These are phyloP conservation scores for Mallotus japonicus DNA, from an alignment of 441 rosid species.

Conservation along the genomic window DNA sequence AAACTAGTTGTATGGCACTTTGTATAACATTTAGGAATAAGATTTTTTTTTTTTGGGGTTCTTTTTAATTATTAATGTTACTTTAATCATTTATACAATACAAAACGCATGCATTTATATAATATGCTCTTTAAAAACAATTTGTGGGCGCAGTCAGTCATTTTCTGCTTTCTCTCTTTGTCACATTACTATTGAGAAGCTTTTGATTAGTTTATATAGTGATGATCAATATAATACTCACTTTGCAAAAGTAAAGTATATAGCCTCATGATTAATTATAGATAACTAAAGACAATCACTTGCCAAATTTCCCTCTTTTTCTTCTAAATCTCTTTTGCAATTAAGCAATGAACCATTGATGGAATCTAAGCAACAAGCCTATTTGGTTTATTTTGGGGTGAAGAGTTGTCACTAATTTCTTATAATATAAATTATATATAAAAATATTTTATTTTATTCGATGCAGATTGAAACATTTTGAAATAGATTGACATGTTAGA, in stretches of 20 bases:
- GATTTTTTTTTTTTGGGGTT: neutral
- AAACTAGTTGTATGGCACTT: slow-evolving; percentile 37
- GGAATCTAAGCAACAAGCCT: slow-evolving; percentile 25
- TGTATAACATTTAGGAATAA: slow-evolving; percentile 18
- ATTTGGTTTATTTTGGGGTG: neutral
- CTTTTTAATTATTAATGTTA: too few species aligned
- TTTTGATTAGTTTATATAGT: slow-evolving; percentile 19
- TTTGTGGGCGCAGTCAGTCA: slow-evolving; percentile 23
- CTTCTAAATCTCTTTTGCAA: slow-evolving; percentile 8
- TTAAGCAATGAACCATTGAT: slow-evolving; percentile 12
- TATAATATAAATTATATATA: too few species aligned
- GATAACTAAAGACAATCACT: neutral
- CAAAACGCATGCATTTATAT: slow-evolving; percentile 21
- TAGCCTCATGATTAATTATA: slow-evolving; percentile 4
- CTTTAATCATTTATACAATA: slow-evolving; percentile 23
- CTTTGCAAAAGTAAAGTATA: slow-evolving; percentile 10
- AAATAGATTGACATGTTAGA: too few species aligned
- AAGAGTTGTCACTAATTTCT: too few species aligned
- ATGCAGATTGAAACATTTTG: too few species aligned
- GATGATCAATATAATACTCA: neutral
- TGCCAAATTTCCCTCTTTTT: neutral
- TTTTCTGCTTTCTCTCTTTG: slow-evolving; percentile 19
- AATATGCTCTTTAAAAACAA: slow-evolving; percentile 2
- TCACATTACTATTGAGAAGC: slow-evolving; percentile 9
- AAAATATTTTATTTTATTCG: too few species aligned